phyloP scores from a whole-genome alignment of 139 green algal species.

The Coelastrella sp. region DNA sequence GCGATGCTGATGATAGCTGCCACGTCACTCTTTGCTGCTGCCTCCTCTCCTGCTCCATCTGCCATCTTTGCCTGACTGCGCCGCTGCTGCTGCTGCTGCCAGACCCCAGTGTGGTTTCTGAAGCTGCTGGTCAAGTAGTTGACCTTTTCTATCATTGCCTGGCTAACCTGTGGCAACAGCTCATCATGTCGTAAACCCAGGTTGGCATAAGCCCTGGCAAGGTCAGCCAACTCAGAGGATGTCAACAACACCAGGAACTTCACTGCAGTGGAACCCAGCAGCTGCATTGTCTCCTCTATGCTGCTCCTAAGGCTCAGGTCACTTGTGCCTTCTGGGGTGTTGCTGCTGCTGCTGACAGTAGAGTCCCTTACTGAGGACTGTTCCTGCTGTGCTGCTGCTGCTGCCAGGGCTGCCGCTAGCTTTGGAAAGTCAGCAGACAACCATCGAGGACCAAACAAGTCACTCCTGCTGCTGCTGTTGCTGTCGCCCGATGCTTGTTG shows the following conservation, averaged over 20 bases:
- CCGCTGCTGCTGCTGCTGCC: constrained; percentile 2
- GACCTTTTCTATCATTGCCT: background rate
- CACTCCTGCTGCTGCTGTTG: constrained; percentile 14
- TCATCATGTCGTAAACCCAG: background rate
- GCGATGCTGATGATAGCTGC: background rate
- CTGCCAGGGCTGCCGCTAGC: constrained; percentile 7
- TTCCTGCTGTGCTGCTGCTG: background rate
- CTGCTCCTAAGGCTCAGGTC: background rate
- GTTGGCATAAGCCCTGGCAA: background rate
- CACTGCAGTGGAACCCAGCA: background rate
- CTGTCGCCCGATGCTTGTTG: background rate
- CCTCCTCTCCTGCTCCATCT: background rate
- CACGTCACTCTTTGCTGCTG: background rate
- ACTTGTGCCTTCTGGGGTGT: background rate
- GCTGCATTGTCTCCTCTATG: background rate
- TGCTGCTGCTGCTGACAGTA: background rate
- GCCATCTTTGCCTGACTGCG: background rate
- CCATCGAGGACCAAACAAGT: background rate
- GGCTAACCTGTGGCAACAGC: background rate
- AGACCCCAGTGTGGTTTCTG: background rate
- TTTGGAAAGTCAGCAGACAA: constrained; percentile 19
- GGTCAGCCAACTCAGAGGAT: background rate
- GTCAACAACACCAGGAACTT: background rate
- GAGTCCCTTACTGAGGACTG: background rate
- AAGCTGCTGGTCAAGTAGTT: background rate